Conservation (phyloP, 768 basidiomycete species). For the Hydnomerulius pinastri region DNA sequence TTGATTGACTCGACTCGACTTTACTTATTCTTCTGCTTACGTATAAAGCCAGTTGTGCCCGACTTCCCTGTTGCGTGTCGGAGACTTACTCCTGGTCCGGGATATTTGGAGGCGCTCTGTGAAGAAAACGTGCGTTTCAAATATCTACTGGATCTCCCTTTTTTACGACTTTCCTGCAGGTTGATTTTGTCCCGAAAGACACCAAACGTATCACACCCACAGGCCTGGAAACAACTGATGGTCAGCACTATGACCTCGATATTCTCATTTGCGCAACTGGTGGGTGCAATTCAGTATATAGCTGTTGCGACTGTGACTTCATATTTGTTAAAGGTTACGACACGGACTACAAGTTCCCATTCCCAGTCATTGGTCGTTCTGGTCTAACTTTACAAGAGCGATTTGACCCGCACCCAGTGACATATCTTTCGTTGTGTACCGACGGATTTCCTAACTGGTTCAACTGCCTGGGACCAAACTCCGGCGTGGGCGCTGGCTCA, state of each 20-base stretch:
- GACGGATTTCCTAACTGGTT: conserved; percentile 76
- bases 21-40: background rate
- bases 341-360: conserved; percentile 47
- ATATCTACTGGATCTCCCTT: background rate
- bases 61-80: conserved; percentile 60
- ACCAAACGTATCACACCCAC: conserved; percentile 52
- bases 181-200: conserved; percentile 50
- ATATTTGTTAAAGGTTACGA: conserved; percentile 47
- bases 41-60: conserved; percentile 50
- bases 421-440: conserved; percentile 59
- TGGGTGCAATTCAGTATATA: too few species aligned
- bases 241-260: conserved; percentile 54
- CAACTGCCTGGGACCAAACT: conserved; percentile 56
- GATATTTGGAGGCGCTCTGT: conserved; percentile 66
- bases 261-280: conserved; percentile 67
- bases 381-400: conserved; percentile 54
- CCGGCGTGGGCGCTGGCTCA: conserved; percentile 54
- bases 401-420: conserved; percentile 54
- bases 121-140: conserved; percentile 55
- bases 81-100: conserved; percentile 67
- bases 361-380: conserved; percentile 54
- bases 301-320: background rate
- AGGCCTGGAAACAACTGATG: conserved; percentile 61
- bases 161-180: conserved; percentile 29
- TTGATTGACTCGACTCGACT: background rate